Percentiles rank a stretch among this genome's conserved stretches.
Conservation (phyloP, 2,329 filamentous ascomycete species). For the Berkeleyomyces basicola region DNA sequence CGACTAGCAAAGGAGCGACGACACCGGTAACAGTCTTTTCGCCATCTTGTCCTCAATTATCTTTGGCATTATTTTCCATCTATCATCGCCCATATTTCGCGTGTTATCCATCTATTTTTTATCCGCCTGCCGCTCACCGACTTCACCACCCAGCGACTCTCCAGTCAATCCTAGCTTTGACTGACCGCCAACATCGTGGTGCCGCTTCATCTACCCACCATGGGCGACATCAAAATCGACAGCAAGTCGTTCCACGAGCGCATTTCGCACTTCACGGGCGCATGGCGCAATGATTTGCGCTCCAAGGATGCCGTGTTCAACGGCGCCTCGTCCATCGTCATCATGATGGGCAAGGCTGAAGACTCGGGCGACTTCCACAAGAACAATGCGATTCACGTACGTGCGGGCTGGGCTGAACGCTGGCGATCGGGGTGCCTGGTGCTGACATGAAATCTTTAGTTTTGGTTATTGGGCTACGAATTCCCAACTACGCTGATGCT, state of each 20-base stretch:
- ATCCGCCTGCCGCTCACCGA: background rate
- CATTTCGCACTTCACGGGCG: constrained; percentile 66
- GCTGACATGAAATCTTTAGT: constrained; percentile 34
- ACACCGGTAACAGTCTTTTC: background rate
- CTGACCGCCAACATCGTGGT: constrained; percentile 17
- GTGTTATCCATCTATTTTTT: background rate
- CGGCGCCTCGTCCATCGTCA: constrained; percentile 70
- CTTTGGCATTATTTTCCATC: background rate
- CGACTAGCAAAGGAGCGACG: background rate
- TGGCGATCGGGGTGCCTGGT: too few species aligned
- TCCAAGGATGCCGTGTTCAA: constrained; percentile 70
- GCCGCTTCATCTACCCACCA: constrained; percentile 24
- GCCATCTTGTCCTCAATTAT: background rate
- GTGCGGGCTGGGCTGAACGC: constrained; percentile 18
- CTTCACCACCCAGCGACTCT: background rate
- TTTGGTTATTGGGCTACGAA: constrained; percentile 97
- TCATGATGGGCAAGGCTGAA: constrained; percentile 90
- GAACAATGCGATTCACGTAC: constrained; percentile 88
- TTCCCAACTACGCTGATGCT: constrained; percentile 93
- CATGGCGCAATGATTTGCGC: constrained; percentile 95
- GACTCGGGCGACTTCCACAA: constrained; percentile 80
- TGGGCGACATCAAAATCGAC: constrained; percentile 87
- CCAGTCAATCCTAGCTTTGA: background rate
- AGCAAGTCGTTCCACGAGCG: constrained; percentile 87
- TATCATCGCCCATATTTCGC: background rate